A percentile compares a stretch with the other conserved stretches of the same genome.
Evolutionary conservation across 805 yeast species (phyloP).

Genomic region (Metschnikowia similis): DNA sequence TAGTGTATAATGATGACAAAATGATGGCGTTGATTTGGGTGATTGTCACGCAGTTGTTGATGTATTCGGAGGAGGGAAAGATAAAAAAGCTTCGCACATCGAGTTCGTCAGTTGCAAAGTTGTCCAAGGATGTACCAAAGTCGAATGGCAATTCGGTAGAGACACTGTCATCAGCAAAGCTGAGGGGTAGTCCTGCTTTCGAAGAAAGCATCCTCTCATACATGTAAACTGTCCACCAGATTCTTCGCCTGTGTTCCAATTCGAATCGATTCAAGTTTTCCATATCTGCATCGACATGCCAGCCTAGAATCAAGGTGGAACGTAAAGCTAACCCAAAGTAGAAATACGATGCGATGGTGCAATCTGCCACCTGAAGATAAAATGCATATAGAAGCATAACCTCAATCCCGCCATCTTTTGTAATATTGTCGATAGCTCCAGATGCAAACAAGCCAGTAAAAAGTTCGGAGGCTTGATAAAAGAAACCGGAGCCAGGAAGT

Average conservation of each 20-base stretch:
- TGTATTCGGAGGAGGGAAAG: slow-evolving; percentile 74
- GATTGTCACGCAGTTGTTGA: slow-evolving; percentile 71
- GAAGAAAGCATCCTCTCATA: slow-evolving; percentile 71
- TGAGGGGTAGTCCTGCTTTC: slow-evolving; percentile 75
- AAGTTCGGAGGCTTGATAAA: slow-evolving; percentile 73
- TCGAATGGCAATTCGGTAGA: slow-evolving; percentile 73
- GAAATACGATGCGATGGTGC: slow-evolving; percentile 76
- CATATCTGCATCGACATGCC: slow-evolving; percentile 79
- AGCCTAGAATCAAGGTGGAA: slow-evolving; percentile 67
- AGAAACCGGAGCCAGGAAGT: slow-evolving; percentile 75
- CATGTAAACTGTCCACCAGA: slow-evolving; percentile 50
- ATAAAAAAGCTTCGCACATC: slow-evolving; percentile 65
- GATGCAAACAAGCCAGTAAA: slow-evolving; percentile 74
- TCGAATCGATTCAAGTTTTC: slow-evolving; percentile 51
- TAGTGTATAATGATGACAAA: slow-evolving; percentile 63
- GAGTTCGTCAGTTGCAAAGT: slow-evolving; percentile 32
- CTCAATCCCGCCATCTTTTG: slow-evolving; percentile 77
- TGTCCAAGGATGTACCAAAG: slow-evolving; percentile 52
- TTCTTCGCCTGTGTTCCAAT: slow-evolving; percentile 47
- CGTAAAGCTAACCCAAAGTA: slow-evolving; percentile 74
- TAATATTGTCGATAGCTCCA: slow-evolving; percentile 74
- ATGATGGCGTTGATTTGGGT: slow-evolving; percentile 77
- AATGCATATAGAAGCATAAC: slow-evolving; percentile 72
- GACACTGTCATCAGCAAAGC: slow-evolving; percentile 77
- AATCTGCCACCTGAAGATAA: slow-evolving; percentile 78